Percentiles rank a stretch among this genome's conserved stretches.
Evolutionary conservation across 1,284 basidiomycete genomes (phyloP).

Genomic region (Marasmius oreades): DNA sequence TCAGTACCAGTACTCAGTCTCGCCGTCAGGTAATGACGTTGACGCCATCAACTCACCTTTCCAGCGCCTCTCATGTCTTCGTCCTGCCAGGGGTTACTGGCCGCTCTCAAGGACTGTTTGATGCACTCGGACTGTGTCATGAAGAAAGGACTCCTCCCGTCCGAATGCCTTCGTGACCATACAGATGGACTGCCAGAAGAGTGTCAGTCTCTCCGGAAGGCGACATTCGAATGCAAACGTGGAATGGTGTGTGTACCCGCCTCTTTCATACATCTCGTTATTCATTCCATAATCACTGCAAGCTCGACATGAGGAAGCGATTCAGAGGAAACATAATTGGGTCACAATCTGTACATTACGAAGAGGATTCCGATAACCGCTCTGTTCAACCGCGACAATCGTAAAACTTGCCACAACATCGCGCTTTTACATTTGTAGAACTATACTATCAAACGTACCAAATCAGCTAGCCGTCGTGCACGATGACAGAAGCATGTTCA

Average conservation of each 20-base stretch:
- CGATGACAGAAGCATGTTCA: no score
- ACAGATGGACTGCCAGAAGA: slow-evolving; percentile 69
- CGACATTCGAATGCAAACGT: slow-evolving; percentile 84
- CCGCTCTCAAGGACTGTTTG: slow-evolving; percentile 75
- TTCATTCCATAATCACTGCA: slow-evolving; percentile 4
- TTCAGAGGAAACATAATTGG: slow-evolving; percentile 74
- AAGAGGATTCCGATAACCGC: slow-evolving; percentile 17
- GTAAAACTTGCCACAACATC: no score
- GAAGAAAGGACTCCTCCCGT: slow-evolving; percentile 68
- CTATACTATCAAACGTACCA: no score
- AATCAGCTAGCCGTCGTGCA: no score
- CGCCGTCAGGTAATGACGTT: neutral
- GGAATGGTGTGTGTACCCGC: slow-evolving; percentile 67
- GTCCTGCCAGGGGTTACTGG: slow-evolving; percentile 70
- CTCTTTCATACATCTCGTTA: neutral
- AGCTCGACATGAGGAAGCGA: slow-evolving; percentile 83
- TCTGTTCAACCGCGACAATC: neutral
- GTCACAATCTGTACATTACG: slow-evolving; percentile 41
- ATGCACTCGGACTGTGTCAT: slow-evolving; percentile 81
- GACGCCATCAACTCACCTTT: neutral
- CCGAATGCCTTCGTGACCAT: slow-evolving; percentile 76
- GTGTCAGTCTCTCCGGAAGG: slow-evolving; percentile 71
- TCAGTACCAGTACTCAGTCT: neutral
- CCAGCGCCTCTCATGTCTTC: slow-evolving; percentile 56
- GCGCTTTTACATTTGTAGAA: neutral